Evolutionary conservation across 2,329 filamentous ascomycete species (phyloP).

Genomic region (Alternaria consortialis): DNA sequence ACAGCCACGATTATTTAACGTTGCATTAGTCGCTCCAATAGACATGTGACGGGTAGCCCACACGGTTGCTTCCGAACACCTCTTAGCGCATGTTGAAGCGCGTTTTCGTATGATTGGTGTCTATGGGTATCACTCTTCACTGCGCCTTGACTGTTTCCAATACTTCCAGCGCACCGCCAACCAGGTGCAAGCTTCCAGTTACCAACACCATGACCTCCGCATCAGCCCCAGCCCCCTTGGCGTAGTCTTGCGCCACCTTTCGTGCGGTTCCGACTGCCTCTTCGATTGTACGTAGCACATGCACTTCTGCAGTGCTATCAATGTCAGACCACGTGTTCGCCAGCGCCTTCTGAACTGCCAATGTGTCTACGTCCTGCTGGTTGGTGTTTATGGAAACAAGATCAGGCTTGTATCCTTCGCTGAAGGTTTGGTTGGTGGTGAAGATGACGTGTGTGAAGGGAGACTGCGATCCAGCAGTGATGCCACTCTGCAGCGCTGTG

Average conservation of each 20-base stretch:
- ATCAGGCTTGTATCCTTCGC: slow-evolving; percentile 69
- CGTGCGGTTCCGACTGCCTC: slow-evolving; percentile 71
- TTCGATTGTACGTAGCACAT: slow-evolving; percentile 71
- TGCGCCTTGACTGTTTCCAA: slow-evolving; percentile 60
- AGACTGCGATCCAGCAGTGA: slow-evolving; percentile 36
- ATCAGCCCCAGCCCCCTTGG: slow-evolving; percentile 35
- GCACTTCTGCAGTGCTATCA: slow-evolving; percentile 56
- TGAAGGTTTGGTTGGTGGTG: slow-evolving; percentile 78
- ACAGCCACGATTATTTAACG: neutral
- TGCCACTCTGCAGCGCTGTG: slow-evolving; percentile 58
- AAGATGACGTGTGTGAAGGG: slow-evolving; percentile 80
- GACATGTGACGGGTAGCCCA: neutral
- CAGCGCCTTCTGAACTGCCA: slow-evolving; percentile 74
- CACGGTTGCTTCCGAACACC: neutral
- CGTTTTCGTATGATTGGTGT: slow-evolving; percentile 4
- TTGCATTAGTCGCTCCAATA: neutral
- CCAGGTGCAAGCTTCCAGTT: slow-evolving; percentile 86
- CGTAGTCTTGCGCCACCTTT: slow-evolving; percentile 45
- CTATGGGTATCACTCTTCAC: slow-evolving; percentile 28
- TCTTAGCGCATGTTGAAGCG: slow-evolving; percentile 33
- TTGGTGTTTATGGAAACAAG: slow-evolving; percentile 70
- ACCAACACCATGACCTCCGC: slow-evolving; percentile 70
- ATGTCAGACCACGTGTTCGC: slow-evolving; percentile 65
- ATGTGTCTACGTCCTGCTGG: slow-evolving; percentile 63
- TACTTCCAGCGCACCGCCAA: slow-evolving; percentile 79